Evolutionary conservation across 352 stramenopile species (phyloP).

Genomic region (Pythium apleroticum): DNA sequence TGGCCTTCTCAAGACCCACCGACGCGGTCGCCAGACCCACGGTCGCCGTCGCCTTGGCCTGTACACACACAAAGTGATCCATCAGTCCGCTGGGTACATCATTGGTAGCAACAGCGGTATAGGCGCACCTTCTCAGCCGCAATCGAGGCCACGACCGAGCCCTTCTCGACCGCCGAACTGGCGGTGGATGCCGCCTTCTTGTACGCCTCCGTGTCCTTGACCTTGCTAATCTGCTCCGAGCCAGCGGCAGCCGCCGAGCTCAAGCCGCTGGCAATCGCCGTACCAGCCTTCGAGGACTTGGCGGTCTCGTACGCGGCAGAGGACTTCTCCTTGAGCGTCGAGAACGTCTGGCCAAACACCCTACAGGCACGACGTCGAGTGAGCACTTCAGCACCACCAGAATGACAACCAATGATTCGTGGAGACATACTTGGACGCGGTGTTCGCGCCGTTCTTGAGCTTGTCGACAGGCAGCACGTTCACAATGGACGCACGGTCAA

Average conservation of each 20-base stretch:
- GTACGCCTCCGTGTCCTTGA: conserved; percentile 84
- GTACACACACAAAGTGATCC: conserved; percentile 7
- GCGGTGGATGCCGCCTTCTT: conserved; percentile 76
- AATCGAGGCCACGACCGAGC: conserved; percentile 61
- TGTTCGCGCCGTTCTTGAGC: conserved; percentile 86
- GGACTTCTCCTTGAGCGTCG: conserved; percentile 75
- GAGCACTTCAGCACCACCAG: neutral
- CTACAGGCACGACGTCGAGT: conserved; percentile 27
- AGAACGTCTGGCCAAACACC: conserved; percentile 66
- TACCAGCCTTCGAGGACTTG: conserved; percentile 76
- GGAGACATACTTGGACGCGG: conserved; percentile 64
- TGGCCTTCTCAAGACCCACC: conserved; percentile 76
- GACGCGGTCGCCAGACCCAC: conserved; percentile 53
- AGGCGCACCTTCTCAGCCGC: conserved; percentile 62
- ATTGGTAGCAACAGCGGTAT: neutral
- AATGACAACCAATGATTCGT: neutral
- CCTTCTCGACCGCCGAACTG: conserved; percentile 57
- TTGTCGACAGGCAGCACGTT: conserved; percentile 87
- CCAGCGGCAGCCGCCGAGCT: conserved; percentile 58
- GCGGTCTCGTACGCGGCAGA: conserved; percentile 65
- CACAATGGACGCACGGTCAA: conserved; percentile 58
- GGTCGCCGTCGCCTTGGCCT: conserved; percentile 60
- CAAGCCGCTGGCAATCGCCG: conserved; percentile 61
- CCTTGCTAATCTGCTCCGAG: conserved; percentile 76
- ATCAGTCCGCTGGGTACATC: neutral